Conservation (phyloP, 768 basidiomycete genomes). For the Leccinum obscurum region DNA sequence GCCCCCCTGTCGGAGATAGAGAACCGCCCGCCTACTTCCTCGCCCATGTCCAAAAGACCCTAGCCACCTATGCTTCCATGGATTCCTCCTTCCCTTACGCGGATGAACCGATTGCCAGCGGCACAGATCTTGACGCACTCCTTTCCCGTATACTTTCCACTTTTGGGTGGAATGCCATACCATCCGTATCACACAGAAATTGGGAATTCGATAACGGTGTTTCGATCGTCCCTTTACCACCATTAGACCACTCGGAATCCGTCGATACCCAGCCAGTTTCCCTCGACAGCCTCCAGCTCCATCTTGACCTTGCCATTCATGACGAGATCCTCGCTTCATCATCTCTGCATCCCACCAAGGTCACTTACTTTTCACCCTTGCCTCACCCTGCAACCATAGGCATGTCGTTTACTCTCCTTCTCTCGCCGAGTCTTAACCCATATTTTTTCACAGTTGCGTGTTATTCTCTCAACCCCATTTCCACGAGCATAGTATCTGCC, state of each 20-base stretch:
- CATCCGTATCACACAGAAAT: conserved; percentile 15
- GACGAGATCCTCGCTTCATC: conserved; percentile 25
- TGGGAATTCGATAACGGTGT: conserved; percentile 34
- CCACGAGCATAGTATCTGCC: conserved; percentile 15
- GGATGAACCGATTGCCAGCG: conserved; percentile 19
- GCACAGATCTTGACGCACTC: conserved; percentile 44
- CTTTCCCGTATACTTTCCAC: conserved; percentile 42
- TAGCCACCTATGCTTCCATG: conserved; percentile 47
- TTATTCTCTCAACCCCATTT: conserved; percentile 11
- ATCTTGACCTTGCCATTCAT: conserved; percentile 30
- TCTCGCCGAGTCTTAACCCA: conserved; percentile 1
- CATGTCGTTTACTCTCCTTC: conserved; percentile 8
- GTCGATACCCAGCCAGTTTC: conserved; percentile 7
- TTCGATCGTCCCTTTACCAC: conserved; percentile 20
- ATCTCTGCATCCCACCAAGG: conserved; percentile 26
- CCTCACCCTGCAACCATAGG: conserved; percentile 16
- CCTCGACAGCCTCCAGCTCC: conserved; percentile 24
- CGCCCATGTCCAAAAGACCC: conserved; percentile 43
- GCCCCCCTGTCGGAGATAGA: conserved; percentile 33
- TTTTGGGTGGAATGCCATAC: conserved; percentile 39
- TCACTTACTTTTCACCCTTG: conserved; percentile 25
- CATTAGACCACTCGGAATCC: not conserved
- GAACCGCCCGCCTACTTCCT: conserved; percentile 35
- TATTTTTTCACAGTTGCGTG: conserved; percentile 8
- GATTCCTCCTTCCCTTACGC: conserved; percentile 33